Base-by-base conservation (phyloP, 257 asterid genomes). In the Striga asiatica region DNA sequence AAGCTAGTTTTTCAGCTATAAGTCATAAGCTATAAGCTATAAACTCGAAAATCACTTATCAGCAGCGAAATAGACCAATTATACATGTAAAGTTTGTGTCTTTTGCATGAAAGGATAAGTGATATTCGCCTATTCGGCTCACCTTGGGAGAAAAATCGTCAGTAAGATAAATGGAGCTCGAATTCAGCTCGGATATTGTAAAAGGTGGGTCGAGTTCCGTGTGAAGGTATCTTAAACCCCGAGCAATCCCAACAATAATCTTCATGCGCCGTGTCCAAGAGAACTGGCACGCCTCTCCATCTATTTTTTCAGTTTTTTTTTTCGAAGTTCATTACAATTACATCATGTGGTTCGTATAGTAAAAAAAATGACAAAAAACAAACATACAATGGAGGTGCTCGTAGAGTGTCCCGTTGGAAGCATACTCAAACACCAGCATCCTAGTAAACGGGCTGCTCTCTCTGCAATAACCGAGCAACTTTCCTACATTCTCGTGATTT, bases 141-240 rank as follows among this genome's bases (percentile, higher is more conserved):
- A 78, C 91, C 91, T 86, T 89, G 53, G 98, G 94, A 32, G 91
- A 93, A 67, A 83, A 89, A 47, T 89, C 98, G 51, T 89, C 98
- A 0, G 98, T 89, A n/a, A 89, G 81, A 74, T 70, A 80, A 53
- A 86, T 57, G 19, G 91, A 77, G 38, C 74, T 75, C 1, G 96
- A 86, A 60, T 67, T 83, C 72, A 89, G 69, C 58, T 86, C 84
- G 32, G 78, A 63, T 66, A 83, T 80, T 8, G 89, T 59, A 37
- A 89, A 68, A 0, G 96, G 81, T 5, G 93, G 92, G 20, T 68
- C 69, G 18, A 89, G 79, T 52, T 81, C 85, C 0, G 71, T 13
- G 72, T 89, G 98, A 53, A 89, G 85, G 68, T 86, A 80, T 71
- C 76, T 81, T 4, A 89, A 77, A 28, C 94, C 92, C 56, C 76